These are phyloP conservation scores for Candida namnaoensis DNA, from an alignment of 805 yeast species.

Conservation along the genomic window DNA sequence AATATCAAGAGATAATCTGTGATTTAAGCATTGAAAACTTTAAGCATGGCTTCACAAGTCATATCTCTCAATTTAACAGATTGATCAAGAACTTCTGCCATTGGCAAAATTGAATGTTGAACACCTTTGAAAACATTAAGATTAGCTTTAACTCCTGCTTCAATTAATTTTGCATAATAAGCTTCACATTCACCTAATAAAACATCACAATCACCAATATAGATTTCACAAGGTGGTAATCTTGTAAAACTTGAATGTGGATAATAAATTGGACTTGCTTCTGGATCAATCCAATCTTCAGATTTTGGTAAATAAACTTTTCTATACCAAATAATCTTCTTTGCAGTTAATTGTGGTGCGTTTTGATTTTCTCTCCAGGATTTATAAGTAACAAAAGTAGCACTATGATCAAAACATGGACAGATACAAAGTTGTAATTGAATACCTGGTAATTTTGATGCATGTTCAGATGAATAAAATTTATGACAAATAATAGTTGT, in stretches of 20 bases:
- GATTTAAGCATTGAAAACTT: too few relatives aligned
- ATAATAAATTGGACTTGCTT: constrained; percentile 33
- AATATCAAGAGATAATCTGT: too few relatives aligned
- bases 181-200: constrained; percentile 34
- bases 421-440: constrained; percentile 32
- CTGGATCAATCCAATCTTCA: constrained; percentile 19
- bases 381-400: constrained; percentile 22
- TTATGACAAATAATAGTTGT: constrained; percentile 20
- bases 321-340: constrained; percentile 37
- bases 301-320: constrained; percentile 28
- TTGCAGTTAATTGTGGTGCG: constrained; percentile 35
- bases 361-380: constrained; percentile 31
- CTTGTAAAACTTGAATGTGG: constrained; percentile 28
- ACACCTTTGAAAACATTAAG: constrained; percentile 29
- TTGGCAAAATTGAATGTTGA: constrained; percentile 40
- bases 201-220: constrained; percentile 35
- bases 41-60: neutral
- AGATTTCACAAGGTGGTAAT: constrained; percentile 32
- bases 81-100: constrained; percentile 29
- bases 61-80: neutral
- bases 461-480: constrained; percentile 19
- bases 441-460: constrained; percentile 20
- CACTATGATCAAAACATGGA: constrained; percentile 35
- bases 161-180: constrained; percentile 28
- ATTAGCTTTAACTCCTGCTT: constrained; percentile 27